These are phyloP conservation scores for Coemansia guatemalensis DNA, from an alignment of 192 early-diverging fungal species.

Conservation along the genomic window DNA sequence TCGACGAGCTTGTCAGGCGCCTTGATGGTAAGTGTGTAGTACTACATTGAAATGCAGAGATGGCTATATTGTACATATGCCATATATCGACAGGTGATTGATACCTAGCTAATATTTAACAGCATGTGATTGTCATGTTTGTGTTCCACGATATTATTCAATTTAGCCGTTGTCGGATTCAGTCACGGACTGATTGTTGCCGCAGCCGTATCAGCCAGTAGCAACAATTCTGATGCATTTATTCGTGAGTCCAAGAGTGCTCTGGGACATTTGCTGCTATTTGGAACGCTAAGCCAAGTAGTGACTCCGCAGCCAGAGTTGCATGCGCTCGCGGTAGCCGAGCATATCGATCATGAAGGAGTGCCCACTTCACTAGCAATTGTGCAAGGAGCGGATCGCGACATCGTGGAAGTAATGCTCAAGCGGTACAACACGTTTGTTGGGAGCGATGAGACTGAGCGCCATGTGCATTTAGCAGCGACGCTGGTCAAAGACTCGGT, in stretches of 20 bases:
- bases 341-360: conserved; percentile 76
- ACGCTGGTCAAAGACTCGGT: conserved; percentile 76
- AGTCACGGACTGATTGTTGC: conserved; percentile 87
- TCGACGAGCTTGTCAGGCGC: conserved; percentile 55
- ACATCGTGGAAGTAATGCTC: conserved; percentile 70
- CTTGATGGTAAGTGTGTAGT: conserved; percentile 15
- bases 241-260: conserved; percentile 73
- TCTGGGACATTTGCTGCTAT: conserved; percentile 76
- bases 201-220: conserved; percentile 76
- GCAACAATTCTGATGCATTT: conserved; percentile 69
- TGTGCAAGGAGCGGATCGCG: conserved; percentile 68
- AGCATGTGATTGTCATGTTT: neutral
- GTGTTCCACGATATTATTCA: neutral
- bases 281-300: conserved; percentile 77
- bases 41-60: neutral
- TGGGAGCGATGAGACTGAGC: conserved; percentile 52
- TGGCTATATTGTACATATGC: neutral
- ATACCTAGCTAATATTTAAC: neutral
- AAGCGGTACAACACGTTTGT: conserved; percentile 75
- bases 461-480: conserved; percentile 62
- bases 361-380: conserved; percentile 80
- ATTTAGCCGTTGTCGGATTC: conserved; percentile 81
- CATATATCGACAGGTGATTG: neutral
- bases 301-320: conserved; percentile 69
- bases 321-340: conserved; percentile 78